Conservation (phyloP, 768 basidiomycete species). For the Boletus sp. region DNA sequence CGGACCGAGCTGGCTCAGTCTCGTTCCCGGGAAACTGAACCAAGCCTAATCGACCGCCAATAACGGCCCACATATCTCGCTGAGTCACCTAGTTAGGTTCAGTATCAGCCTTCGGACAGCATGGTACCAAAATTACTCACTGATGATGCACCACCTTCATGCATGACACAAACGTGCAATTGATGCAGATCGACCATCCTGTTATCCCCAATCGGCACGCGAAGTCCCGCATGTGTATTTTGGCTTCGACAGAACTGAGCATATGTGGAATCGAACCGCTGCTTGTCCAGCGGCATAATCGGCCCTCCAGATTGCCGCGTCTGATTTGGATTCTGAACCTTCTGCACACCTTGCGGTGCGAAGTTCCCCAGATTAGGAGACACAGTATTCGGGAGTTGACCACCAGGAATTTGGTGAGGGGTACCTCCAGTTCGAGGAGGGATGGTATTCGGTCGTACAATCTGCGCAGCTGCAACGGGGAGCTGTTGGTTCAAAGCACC, state of each 20-base stretch:
- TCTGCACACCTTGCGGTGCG: constrained; percentile 21
- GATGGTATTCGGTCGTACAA: constrained; percentile 28
- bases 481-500: constrained; percentile 27
- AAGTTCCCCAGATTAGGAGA: constrained; percentile 36
- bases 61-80: constrained; percentile 60
- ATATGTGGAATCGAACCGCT: constrained; percentile 52
- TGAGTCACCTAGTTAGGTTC: constrained; percentile 43
- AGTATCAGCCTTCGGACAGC: constrained; percentile 7
- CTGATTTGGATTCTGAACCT: constrained; percentile 20
- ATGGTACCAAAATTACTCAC: constrained; percentile 35
- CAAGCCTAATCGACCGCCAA: constrained; percentile 67
- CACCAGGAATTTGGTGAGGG: constrained; percentile 35
- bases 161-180: constrained; percentile 59
- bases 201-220: constrained; percentile 48
- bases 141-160: constrained; percentile 49
- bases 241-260: constrained; percentile 46
- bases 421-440: constrained; percentile 41
- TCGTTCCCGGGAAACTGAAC: constrained; percentile 62
- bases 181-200: constrained; percentile 57
- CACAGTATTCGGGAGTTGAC: constrained; percentile 32
- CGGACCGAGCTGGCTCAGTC: constrained; percentile 58
- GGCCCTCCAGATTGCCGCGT: constrained; percentile 4
- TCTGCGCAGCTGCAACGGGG: constrained; percentile 32
- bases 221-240: constrained; percentile 39
- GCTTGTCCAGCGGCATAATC: constrained; percentile 46